Conservation (phyloP, 2,329 filamentous ascomycete genomes). For the Davidsoniella eucalypti region DNA sequence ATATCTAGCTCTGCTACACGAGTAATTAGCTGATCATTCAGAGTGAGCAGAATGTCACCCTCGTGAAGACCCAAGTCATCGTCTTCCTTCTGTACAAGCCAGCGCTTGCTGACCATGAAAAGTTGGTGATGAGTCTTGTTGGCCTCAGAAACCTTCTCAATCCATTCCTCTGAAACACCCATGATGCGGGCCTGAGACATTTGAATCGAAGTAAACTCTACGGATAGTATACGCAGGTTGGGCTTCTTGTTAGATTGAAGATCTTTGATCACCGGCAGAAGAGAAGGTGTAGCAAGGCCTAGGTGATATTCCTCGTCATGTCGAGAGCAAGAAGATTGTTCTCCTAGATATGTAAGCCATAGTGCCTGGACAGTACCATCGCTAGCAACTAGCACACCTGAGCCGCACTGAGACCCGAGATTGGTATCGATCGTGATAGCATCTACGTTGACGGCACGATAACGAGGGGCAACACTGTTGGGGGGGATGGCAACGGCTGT, state of each 20-base stretch:
- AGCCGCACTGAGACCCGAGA: constrained; percentile 79
- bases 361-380: constrained; percentile 88
- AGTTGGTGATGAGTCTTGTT: constrained; percentile 90
- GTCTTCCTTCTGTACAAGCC: constrained; percentile 39
- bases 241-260: constrained; percentile 68
- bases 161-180: constrained; percentile 94
- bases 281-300: constrained; percentile 71
- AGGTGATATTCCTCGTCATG: constrained; percentile 96
- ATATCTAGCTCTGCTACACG: constrained; percentile 83
- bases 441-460: constrained; percentile 88
- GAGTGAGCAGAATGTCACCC: constrained; percentile 78
- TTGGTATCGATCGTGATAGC: constrained; percentile 94
- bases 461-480: constrained; percentile 78
- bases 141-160: constrained; percentile 69
- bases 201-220: constrained; percentile 87
- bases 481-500: constrained; percentile 93
- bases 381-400: constrained; percentile 76
- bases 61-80: constrained; percentile 45
- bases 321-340: constrained; percentile 59
- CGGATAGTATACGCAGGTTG: constrained; percentile 74
- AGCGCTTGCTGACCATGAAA: constrained; percentile 94
- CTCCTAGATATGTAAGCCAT: constrained; percentile 93
- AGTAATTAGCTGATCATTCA: constrained; percentile 87
- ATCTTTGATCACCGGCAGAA: constrained; percentile 75
- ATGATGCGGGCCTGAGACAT: constrained; percentile 96